phyloP scores from a whole-genome alignment of 345 rosid genomes.

The Aquilaria malaccensis region DNA sequence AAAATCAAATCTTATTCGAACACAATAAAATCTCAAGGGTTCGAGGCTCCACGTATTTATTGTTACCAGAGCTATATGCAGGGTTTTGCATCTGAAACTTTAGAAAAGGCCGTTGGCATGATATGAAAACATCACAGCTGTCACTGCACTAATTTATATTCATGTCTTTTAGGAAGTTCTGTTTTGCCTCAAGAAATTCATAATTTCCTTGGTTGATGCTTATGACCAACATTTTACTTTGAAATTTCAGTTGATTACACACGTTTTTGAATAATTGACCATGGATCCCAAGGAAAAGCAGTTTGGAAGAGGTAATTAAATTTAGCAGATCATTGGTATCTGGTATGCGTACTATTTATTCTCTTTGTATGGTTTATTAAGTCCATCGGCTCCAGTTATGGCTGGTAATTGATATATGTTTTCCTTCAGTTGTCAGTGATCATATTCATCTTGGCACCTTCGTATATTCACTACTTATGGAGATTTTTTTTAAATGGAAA shows the following conservation, averaged over 20 bases:
- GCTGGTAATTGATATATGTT: neutral
- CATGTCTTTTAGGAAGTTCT: no score
- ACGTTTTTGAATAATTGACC: conserved; percentile 20
- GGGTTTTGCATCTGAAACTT: no score
- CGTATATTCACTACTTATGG: neutral
- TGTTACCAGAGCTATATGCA: no score
- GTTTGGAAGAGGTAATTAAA: conserved; percentile 54
- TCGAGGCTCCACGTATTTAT: no score
- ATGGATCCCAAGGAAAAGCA: conserved; percentile 69
- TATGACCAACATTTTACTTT: neutral
- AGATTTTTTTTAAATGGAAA: neutral
- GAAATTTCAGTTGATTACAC: conserved; percentile 34
- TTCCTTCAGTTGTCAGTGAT: neutral
- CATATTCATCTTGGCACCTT: neutral
- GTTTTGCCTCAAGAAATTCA: no score
- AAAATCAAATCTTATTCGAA: no score
- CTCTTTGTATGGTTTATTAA: neutral
- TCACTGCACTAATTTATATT: no score
- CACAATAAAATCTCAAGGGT: no score
- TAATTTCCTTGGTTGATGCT: neutral
- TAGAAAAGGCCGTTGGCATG: no score
- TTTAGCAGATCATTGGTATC: neutral
- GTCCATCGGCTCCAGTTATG: neutral
- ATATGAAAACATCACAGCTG: no score
- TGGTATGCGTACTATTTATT: neutral